Evolutionary conservation across 805 yeast species (phyloP).

Genomic region (Lipomyces spencermartinsiae): DNA sequence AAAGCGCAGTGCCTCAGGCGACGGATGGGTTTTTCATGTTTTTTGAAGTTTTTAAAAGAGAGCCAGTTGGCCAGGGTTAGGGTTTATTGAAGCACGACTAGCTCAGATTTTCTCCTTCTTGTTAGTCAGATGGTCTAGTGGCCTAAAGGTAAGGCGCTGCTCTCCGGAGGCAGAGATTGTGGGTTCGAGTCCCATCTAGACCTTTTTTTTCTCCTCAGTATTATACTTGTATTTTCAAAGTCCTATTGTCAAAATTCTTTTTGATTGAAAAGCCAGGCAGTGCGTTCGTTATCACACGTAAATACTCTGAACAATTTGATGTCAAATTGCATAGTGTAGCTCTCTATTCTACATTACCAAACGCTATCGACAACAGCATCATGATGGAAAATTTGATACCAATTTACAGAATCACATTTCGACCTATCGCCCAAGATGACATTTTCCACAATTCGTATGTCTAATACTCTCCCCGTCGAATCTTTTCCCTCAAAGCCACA

Average conservation of each 20-base stretch:
- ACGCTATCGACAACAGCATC: too few species aligned
- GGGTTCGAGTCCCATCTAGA: slow-evolving; percentile 83
- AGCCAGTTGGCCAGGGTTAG: too few species aligned
- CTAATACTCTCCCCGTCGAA: slow-evolving; percentile 38
- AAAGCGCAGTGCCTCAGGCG: too few species aligned
- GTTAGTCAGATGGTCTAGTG: slow-evolving; percentile 52
- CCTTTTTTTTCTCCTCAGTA: slow-evolving; percentile 44
- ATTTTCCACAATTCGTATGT: neutral
- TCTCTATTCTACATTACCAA: neutral
- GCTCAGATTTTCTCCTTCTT: neutral
- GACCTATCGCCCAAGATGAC: neutral
- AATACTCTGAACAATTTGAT: neutral
- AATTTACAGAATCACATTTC: too few species aligned
- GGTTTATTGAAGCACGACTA: neutral
- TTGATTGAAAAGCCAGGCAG: too few species aligned
- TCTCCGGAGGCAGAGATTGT: slow-evolving; percentile 75
- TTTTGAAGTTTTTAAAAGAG: too few species aligned
- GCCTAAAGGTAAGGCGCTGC: slow-evolving; percentile 79
- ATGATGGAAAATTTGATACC: too few species aligned
- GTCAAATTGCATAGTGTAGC: neutral
- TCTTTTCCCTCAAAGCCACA: slow-evolving; percentile 38
- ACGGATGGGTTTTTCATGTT: too few species aligned
- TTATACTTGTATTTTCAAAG: too few species aligned
- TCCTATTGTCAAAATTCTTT: neutral
- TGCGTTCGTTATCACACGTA: neutral